phyloP scores from a whole-genome alignment of 495 filamentous ascomycete species.

The Poronia punctata region DNA sequence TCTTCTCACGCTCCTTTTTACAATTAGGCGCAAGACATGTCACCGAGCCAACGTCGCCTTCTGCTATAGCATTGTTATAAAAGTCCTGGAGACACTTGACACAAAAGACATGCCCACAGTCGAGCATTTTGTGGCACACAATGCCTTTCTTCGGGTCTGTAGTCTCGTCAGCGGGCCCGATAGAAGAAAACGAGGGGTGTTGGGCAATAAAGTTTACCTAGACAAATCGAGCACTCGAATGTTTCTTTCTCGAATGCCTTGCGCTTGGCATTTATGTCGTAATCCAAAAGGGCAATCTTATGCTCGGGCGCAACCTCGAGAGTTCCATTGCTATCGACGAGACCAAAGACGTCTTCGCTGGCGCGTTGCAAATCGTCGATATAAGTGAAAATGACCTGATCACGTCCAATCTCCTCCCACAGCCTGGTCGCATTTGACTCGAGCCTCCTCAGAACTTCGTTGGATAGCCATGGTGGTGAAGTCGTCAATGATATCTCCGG shows the following conservation, averaged over 20 bases:
- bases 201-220: conserved; percentile 38
- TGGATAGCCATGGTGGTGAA: conserved; percentile 62
- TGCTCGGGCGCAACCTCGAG: conserved; percentile 51
- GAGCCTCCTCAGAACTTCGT: conserved; percentile 48
- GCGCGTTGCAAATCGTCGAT: conserved; percentile 82
- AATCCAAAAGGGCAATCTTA: conserved; percentile 70
- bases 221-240: conserved; percentile 84
- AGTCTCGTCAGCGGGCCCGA: background rate
- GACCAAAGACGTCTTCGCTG: conserved; percentile 68
- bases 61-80: conserved; percentile 77
- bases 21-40: conserved; percentile 73
- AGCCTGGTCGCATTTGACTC: conserved; percentile 52
- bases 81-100: conserved; percentile 76
- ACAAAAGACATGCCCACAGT: conserved; percentile 90
- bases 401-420: conserved; percentile 78
- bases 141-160: conserved; percentile 85
- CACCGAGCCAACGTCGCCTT: conserved; percentile 72
- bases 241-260: conserved; percentile 75
- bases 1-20: conserved; percentile 49
- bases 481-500: conserved; percentile 62
- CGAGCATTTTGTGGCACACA: conserved; percentile 67
- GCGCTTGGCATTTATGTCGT: conserved; percentile 64
- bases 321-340: conserved; percentile 46
- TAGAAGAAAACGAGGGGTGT: background rate
- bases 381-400: conserved; percentile 73